Evolutionary conservation across 805 yeast genomes (phyloP), one percentile per base, ranked within the genome.

Genomic region (Zygotorulaspora florentina): DNA sequence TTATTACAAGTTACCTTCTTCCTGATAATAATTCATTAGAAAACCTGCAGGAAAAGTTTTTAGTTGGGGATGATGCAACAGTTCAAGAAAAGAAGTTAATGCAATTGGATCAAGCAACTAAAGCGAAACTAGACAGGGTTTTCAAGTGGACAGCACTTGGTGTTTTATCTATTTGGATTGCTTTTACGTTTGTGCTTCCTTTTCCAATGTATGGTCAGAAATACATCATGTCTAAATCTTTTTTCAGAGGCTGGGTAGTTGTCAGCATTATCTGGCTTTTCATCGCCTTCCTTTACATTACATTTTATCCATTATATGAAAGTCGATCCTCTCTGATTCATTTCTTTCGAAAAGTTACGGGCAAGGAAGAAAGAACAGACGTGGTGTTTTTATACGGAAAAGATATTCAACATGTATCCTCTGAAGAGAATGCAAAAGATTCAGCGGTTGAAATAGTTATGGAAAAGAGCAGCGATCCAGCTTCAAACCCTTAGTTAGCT

Each of bases 121-220:
- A 53, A 40, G 52, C 42, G 16, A 48, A 55, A 34, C 53, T 67
- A 31, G 53, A 47, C 39, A 51, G 51, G 20, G 61, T 59, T 37
- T 57, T 66, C 13, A 50, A 46, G 46, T 46, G 53, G 44, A 58
- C 67, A 29, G 41, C 48, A 18, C 45, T 58, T 29, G 48, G 48
- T 13, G 45, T 75, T 31, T 72, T 86, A 54, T 80, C 87, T 5
- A 54, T 87, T 8, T 50, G 55, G 47, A 51, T 52, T 12, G 73
- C 82, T 39, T 68, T 88, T 38, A 67, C 88, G 29, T 74, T 89
- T 23, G 59, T 88, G 26, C 87, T 93, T 90, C 96, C 96, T 57
- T 85, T 87, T 87, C 96, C 96, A 52, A 83, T 88, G 93, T 87
- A 83, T 63, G 96, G 96, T 28, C 61, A 83, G 7, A 74, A 77